A percentile compares a stretch with the other conserved stretches of the same genome.
Conservation (phyloP, 352 stramenopile genomes). For the Aphanomyces astaci region DNA sequence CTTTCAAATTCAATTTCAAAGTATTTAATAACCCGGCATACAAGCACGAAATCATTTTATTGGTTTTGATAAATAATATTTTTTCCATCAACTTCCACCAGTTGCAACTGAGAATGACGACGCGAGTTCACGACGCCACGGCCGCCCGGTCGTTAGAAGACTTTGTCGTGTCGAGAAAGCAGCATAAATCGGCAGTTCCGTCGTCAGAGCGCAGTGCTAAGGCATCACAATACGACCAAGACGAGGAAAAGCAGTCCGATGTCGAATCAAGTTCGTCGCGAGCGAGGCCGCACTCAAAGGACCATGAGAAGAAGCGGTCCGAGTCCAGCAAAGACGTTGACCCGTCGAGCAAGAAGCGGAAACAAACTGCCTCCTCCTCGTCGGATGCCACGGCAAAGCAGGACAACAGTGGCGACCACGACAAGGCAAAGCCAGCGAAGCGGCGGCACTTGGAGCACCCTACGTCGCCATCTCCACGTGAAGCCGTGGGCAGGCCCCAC, state of each 20-base stretch:
- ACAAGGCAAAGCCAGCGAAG: not conserved
- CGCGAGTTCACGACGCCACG: not conserved
- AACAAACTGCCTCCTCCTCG: not conserved
- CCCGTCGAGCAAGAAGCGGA: not conserved
- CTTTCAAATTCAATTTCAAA: no score
- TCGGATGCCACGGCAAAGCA: not conserved
- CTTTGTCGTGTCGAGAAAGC: not conserved
- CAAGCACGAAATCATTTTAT: no score
- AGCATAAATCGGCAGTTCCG: not conserved
- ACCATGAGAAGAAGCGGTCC: not conserved
- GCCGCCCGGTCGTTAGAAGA: not conserved
- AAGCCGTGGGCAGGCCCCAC: not conserved
- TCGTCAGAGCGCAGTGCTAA: not conserved
- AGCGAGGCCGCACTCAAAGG: not conserved
- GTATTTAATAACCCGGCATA: no score
- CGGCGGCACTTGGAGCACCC: not conserved
- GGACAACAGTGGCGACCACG: not conserved
- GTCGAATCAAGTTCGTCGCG: not conserved
- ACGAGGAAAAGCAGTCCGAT: not conserved
- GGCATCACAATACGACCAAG: not conserved
- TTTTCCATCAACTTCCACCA: not conserved
- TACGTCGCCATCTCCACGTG: not conserved
- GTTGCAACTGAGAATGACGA: not conserved
- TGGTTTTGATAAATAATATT: no score
- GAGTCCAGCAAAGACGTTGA: not conserved